These are phyloP conservation scores for Gracilaria domingensis DNA, from an alignment of 23 red algal genomes.

Conservation along the genomic window DNA sequence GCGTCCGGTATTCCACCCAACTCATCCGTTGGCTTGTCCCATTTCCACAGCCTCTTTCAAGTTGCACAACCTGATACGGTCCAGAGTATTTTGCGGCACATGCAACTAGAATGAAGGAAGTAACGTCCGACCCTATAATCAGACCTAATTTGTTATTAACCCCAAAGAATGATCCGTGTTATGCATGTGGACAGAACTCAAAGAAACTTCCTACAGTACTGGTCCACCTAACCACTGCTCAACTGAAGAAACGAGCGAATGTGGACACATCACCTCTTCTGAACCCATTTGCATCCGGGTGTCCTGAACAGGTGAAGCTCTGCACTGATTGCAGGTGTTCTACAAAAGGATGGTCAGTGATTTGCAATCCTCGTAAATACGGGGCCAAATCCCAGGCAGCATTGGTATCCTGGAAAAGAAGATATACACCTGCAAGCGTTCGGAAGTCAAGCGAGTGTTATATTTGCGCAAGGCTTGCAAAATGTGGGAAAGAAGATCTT, in stretches of 20 bases:
- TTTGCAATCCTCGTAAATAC: neutral
- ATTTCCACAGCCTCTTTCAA: too few relatives aligned
- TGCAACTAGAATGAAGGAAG: too few relatives aligned
- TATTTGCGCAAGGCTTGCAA: neutral
- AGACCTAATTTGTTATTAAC: too few relatives aligned
- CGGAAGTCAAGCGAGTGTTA: neutral
- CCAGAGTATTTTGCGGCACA: too few relatives aligned
- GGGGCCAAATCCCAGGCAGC: neutral
- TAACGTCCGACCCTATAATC: too few relatives aligned
- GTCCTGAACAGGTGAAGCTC: neutral
- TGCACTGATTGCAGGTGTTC: neutral
- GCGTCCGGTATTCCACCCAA: too few relatives aligned
- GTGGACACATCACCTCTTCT: neutral
- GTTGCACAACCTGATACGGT: too few relatives aligned
- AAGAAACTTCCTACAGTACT: neutral
- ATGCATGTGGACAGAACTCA: neutral
- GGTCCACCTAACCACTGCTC: neutral
- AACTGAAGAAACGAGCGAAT: neutral
- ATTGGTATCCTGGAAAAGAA: neutral
- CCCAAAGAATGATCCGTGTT: neutral
- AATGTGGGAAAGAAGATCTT: neutral
- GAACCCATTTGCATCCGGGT: neutral
- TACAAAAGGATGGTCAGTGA: neutral
- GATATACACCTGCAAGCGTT: neutral
- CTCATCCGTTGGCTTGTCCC: too few relatives aligned